phyloP scores from a whole-genome alignment of 78 protist genomes.

The Dictyostelium discoideum region DNA sequence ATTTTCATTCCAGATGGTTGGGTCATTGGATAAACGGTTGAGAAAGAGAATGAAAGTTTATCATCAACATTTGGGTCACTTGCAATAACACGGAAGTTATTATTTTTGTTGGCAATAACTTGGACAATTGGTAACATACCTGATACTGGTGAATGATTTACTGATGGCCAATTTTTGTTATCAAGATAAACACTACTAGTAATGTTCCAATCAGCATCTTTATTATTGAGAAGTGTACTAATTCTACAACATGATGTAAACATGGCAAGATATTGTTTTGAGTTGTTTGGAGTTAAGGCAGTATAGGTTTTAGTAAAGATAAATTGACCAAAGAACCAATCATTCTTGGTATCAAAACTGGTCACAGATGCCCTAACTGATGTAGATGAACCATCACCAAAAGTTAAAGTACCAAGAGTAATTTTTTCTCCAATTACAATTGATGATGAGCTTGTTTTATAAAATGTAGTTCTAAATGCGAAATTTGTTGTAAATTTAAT shows the following conservation, averaged over 20 bases:
- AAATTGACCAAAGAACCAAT: constrained; percentile 42
- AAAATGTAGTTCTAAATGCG: constrained; percentile 14
- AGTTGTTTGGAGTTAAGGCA: background rate
- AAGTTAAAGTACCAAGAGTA: background rate
- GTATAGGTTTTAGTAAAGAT: constrained; percentile 14
- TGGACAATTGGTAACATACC: constrained; percentile 1
- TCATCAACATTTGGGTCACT: background rate
- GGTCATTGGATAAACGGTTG: background rate
- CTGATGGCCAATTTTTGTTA: background rate
- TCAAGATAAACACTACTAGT: background rate
- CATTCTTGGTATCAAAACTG: background rate
- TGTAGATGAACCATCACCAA: background rate
- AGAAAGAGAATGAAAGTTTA: background rate
- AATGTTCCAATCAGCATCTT: background rate
- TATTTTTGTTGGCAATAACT: background rate
- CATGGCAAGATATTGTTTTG: background rate
- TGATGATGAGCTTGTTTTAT: background rate
- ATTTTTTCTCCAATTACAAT: background rate
- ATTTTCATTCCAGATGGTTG: constrained; percentile 11
- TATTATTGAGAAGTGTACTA: constrained; percentile 24
- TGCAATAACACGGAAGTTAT: background rate
- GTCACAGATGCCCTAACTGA: background rate
- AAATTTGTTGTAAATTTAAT: constrained; percentile 12
- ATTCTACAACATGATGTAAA: constrained; percentile 31
- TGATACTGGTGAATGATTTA: background rate